Evolutionary conservation across 805 yeast species (phyloP), one percentile per base, ranked within the genome.

Genomic region (Kregervanrija fluxuum): DNA sequence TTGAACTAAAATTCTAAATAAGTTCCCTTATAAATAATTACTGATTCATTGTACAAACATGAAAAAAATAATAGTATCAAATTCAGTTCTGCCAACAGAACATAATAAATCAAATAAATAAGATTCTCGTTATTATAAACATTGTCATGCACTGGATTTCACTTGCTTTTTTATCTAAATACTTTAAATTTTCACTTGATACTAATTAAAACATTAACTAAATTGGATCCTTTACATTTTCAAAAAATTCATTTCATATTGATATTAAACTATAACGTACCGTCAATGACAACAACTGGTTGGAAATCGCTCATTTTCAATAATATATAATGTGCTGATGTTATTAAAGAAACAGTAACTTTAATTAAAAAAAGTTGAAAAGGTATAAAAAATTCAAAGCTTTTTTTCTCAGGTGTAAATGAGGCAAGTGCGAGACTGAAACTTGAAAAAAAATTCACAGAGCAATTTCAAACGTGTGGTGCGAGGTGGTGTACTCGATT

Each of bases 201-300:
- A 5, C 38, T 16, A 12, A 3, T 37, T 37, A 17, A 37, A 11
- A 16, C 30, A 16, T 16, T 32, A 12, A 15, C 13, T 31, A 38
- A 9, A n/a, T 28, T 14, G 8, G 14, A 30, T 30, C 11, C 30
- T 30, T 33, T 30, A 37, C 14, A 34, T 14, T 34, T n/a, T 15
- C 16, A 34, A n/a, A 16, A 36, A 15, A 16, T 36, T 28, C 30
- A 11, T 22, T 15, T 15, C 33, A 11, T n/a, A 9, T 33, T 14
- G 9, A 5, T 5, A 5, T n/a, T 9, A 13, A 12, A 11, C 4
- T 9, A 13, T 11, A 32, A 76, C 81, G 66, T 79, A 77, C 95
- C 96, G 81, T 89, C 96, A 81, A 89, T 84, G 75, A 90, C 96
- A 79, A 87, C 87, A 78, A 85, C 95, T 77, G 95, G 91, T 80